These are phyloP conservation scores for Hypoxylon perforatum DNA, from an alignment of 495 filamentous ascomycete genomes.

Conservation along the genomic window DNA sequence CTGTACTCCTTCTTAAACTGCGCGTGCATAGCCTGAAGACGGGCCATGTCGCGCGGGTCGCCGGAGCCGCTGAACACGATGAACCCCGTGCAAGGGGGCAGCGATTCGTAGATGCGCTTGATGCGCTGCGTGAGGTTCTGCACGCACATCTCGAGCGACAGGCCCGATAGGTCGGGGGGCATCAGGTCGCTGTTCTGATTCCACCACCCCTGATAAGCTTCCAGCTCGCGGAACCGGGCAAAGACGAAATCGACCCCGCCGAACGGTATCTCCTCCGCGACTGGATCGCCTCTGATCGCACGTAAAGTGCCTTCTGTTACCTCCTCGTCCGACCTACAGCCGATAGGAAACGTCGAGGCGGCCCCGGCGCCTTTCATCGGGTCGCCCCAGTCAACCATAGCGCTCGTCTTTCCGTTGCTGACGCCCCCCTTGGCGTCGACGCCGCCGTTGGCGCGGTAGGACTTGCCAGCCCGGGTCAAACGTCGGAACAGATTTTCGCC, in stretches of 20 bases:
- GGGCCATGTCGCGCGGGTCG: slow-evolving; percentile 81
- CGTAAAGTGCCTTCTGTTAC: slow-evolving; percentile 76
- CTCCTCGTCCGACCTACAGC: slow-evolving; percentile 78
- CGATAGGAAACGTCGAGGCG: slow-evolving; percentile 76
- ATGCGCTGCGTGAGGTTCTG: slow-evolving; percentile 65
- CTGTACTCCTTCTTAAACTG: slow-evolving; percentile 80
- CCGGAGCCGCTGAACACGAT: slow-evolving; percentile 91
- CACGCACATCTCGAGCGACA: slow-evolving; percentile 63
- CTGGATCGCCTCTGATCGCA: slow-evolving; percentile 74
- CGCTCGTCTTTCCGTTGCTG: slow-evolving; percentile 72
- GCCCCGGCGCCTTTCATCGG: slow-evolving; percentile 77
- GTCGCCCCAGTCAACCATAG: slow-evolving; percentile 89
- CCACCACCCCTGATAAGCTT: slow-evolving; percentile 85
- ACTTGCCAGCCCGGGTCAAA: slow-evolving; percentile 66
- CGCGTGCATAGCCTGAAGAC: slow-evolving; percentile 77
- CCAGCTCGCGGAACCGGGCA: slow-evolving; percentile 87
- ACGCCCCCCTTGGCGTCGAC: slow-evolving; percentile 57
- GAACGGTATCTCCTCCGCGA: slow-evolving; percentile 68
- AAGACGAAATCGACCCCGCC: slow-evolving; percentile 89
- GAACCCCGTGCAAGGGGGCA: slow-evolving; percentile 86
- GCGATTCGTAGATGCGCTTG: slow-evolving; percentile 73
- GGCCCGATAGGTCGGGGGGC: slow-evolving; percentile 44
- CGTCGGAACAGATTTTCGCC: slow-evolving; percentile 90
- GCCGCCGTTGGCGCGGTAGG: slow-evolving; percentile 64
- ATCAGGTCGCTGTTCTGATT: slow-evolving; percentile 63